phyloP scores from a whole-genome alignment of 116 monocot genomes.

The Thalassia testudinum region DNA sequence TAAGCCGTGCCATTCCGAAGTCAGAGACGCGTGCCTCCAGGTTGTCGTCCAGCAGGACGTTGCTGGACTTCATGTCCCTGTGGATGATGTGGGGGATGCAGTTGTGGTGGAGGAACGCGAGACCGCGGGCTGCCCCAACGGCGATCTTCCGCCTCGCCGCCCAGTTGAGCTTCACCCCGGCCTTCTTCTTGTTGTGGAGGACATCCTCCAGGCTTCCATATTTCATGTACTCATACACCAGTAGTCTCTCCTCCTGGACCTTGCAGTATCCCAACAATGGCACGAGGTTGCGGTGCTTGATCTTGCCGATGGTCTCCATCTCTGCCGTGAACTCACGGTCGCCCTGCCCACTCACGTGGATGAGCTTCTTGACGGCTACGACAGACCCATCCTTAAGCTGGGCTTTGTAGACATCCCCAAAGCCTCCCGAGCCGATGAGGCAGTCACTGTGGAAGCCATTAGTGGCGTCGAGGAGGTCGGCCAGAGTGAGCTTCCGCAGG shows the following conservation, averaged over 20 bases:
- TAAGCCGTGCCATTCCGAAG: constrained; percentile 75
- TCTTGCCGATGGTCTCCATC: constrained; percentile 81
- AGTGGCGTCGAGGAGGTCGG: constrained; percentile 63
- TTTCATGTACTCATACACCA: constrained; percentile 80
- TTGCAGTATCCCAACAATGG: constrained; percentile 69
- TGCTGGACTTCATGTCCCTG: constrained; percentile 90
- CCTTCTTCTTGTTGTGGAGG: constrained; percentile 7
- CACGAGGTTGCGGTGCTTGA: constrained; percentile 74
- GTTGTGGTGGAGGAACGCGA: constrained; percentile 77
- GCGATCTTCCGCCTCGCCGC: constrained; percentile 56
- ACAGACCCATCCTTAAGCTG: constrained; percentile 61
- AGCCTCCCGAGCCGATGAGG: constrained; percentile 62
- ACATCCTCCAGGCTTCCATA: constrained; percentile 41
- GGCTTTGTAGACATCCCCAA: constrained; percentile 72
- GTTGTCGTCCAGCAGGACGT: constrained; percentile 57
- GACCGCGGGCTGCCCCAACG: constrained; percentile 52
- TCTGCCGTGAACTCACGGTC: constrained; percentile 75
- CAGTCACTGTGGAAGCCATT: constrained; percentile 44
- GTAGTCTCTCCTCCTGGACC: constrained; percentile 59
- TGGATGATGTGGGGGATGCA: constrained; percentile 86
- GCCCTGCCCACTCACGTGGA: constrained; percentile 57
- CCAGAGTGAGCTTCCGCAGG: constrained; percentile 46
- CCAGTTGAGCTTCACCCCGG: constrained; percentile 33
- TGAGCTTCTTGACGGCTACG: constrained; percentile 67
- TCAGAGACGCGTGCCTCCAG: constrained; percentile 70